A percentile compares a stretch with the other conserved stretches of the same genome.
These are phyloP conservation scores for Colletotrichum liaoningense DNA, from an alignment of 2,329 filamentous ascomycete genomes.

Conservation along the genomic window DNA sequence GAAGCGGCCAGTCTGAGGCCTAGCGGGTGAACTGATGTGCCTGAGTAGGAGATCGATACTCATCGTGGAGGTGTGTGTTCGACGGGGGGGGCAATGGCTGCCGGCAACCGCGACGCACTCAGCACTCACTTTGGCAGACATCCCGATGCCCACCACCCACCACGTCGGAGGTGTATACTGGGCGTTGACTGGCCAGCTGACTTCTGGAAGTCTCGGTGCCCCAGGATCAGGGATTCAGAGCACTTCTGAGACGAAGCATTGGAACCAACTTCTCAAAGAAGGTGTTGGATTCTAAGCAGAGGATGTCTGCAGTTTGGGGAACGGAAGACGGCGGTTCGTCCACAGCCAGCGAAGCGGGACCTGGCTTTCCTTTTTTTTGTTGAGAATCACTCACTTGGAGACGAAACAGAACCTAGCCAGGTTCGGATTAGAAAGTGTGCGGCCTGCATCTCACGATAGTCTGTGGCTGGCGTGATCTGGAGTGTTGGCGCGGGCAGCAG, in stretches of 20 bases:
- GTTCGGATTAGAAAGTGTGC: conserved; percentile 25
- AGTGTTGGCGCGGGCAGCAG: conserved; percentile 5
- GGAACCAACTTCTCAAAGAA: not conserved
- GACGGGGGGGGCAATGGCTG: conserved; percentile 13
- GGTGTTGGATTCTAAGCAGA: conserved; percentile 7
- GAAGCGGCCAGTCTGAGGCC: conserved; percentile 17
- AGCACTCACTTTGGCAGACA: conserved; percentile 3
- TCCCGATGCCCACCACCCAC: not conserved
- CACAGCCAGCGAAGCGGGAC: not conserved
- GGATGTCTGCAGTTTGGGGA: conserved; percentile 15
- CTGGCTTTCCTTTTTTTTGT: conserved; percentile 31
- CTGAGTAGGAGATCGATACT: conserved; percentile 14
- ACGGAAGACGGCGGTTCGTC: conserved; percentile 2
- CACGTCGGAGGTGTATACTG: not conserved
- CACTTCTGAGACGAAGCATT: conserved; percentile 3
- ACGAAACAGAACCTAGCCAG: conserved; percentile 29
- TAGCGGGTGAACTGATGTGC: conserved; percentile 12
- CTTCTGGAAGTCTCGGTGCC: not conserved
- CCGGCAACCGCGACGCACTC: not conserved
- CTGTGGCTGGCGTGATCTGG: conserved; percentile 25
- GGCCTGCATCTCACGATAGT: conserved; percentile 29
- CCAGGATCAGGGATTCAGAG: conserved; percentile 26
- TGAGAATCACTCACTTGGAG: conserved; percentile 28
- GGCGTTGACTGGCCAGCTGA: conserved; percentile 11
- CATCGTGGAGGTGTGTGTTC: conserved; percentile 14